phyloP scores from a whole-genome alignment of 73 alveolate genomes.

The Breviolum minutum region DNA sequence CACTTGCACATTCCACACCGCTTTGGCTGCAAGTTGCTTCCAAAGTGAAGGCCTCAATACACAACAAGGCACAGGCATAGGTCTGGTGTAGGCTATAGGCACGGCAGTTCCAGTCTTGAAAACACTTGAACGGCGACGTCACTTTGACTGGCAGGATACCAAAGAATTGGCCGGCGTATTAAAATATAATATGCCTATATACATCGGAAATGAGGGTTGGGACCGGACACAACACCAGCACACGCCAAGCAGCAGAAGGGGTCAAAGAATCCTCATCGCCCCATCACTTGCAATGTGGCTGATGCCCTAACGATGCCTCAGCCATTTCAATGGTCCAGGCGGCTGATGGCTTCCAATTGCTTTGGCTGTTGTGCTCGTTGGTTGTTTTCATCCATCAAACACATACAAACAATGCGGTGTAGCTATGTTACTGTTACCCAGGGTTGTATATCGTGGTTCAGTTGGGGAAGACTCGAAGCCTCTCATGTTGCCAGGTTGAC shows the following conservation, averaged over 20 bases:
- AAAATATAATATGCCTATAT: neutral
- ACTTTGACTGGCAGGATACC: neutral
- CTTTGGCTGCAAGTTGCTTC: conserved; percentile 15
- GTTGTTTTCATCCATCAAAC: too few relatives aligned
- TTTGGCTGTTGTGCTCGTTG: neutral
- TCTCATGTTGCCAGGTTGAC: neutral
- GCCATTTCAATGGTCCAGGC: conserved; percentile 42
- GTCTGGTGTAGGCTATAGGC: too few relatives aligned
- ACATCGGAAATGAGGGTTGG: too few relatives aligned
- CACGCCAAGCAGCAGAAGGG: neutral
- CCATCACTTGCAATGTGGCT: conserved; percentile 12
- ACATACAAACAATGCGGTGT: neutral
- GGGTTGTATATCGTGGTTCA: neutral
- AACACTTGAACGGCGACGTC: neutral
- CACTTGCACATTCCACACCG: neutral
- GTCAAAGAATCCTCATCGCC: neutral
- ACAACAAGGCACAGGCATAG: neutral
- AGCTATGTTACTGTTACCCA: neutral
- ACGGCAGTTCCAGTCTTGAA: too few relatives aligned
- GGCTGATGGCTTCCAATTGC: neutral
- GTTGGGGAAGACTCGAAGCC: neutral
- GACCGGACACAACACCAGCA: too few relatives aligned
- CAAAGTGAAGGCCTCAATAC: neutral
- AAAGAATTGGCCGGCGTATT: too few relatives aligned
- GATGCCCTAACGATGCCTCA: neutral